Evolutionary conservation across 305 asterid genomes (phyloP), one percentile per base, ranked within the genome.

Genomic region (Fraxinus baroniana): DNA sequence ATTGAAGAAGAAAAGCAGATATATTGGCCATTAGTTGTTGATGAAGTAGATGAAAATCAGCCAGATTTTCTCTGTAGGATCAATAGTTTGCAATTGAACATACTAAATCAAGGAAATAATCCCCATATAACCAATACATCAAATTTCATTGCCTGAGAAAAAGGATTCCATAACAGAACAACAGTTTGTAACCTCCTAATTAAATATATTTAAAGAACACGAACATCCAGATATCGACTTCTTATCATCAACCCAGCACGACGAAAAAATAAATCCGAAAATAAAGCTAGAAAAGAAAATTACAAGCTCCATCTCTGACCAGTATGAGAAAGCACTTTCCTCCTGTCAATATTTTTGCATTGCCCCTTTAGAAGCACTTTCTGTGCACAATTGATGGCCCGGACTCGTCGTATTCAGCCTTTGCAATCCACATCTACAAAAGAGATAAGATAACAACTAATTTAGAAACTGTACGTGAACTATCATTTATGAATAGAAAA

Each of bases 371-470:
- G 86, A 87, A 87, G 88, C 90, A 87, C 85, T 87, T 87, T 80
- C 86, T 85, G 78, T 87, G 90, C 88, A 87, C 90, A 49, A 87
- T 87, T 5, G 90, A 87, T 37, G 90, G 90, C 22, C 90, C 90
- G 17, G 90, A 85, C 83, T 87, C 90, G 60, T 87, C 90, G 12
- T 87, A 87, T 57, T 87, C 90, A 35, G 88, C 90, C 85, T 87
- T 87, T 7, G 90, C 88, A 72, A 87, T 87, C 90, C 90, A 87
- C 90, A 87, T 87, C 90, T 87, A 84, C 83, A 80, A 57, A 18
- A 57, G 55, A 17, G 0, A 78, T 15, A 39, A 80, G 20, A 15
- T 70, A 30, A 17, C 1, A 85, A 46, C 15, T 12, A 0, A 18
- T 76, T 75, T 0, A 82, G 66, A 52, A 75, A 2, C 41, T 49